phyloP scores from a whole-genome alignment of 495 filamentous ascomycete species.

The Cetradonia linearis region DNA sequence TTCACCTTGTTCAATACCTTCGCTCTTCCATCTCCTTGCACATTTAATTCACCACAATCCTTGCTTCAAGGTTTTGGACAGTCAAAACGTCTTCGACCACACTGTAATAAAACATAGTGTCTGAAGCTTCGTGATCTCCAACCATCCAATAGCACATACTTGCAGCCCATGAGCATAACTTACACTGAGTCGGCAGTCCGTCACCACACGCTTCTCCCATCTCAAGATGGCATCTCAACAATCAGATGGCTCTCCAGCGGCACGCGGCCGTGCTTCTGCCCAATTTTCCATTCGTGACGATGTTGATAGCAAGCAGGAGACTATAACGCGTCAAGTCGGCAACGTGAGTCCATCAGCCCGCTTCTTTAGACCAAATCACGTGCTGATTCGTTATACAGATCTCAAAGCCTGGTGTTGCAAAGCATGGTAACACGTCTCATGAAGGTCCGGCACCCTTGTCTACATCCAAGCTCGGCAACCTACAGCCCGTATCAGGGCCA shows the following conservation, averaged over 20 bases:
- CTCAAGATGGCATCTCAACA: constrained; percentile 36
- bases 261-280: constrained; percentile 31
- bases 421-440: constrained; percentile 27
- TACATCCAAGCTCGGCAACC: constrained; percentile 35
- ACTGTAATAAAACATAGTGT: constrained; percentile 8
- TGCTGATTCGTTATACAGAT: not conserved
- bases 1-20: constrained; percentile 15
- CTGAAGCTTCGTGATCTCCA: constrained; percentile 8
- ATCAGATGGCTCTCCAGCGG: constrained; percentile 41
- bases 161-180: constrained; percentile 4
- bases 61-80: constrained; percentile 26
- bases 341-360: constrained; percentile 13
- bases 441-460: constrained; percentile 31
- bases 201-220: not conserved
- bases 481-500: constrained; percentile 22
- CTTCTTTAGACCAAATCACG: not conserved
- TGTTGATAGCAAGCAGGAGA: constrained; percentile 17
- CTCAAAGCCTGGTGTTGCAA: constrained; percentile 18
- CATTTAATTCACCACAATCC: constrained; percentile 23
- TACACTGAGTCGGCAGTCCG: constrained; percentile 4
- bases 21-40: constrained; percentile 18
- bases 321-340: constrained; percentile 13
- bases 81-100: constrained; percentile 7
- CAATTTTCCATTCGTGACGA: constrained; percentile 28
- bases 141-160: constrained; percentile 17